A percentile compares a stretch with the other conserved stretches of the same genome.
Conservation (phyloP, 495 filamentous ascomycete genomes). For the Aspergillus baeticus region DNA sequence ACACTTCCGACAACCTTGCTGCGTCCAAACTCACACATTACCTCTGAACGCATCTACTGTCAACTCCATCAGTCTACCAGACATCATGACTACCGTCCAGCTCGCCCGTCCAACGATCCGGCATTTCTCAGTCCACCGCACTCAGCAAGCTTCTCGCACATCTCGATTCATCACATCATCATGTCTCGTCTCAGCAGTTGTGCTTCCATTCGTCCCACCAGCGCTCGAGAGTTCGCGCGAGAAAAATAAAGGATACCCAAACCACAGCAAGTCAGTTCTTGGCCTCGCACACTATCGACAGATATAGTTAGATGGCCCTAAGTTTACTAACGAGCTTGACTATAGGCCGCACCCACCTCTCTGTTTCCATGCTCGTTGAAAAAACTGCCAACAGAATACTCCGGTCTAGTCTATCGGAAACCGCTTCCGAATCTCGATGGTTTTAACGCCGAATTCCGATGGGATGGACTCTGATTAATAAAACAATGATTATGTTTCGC, state of each 20-base stretch:
- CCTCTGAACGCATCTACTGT: background rate
- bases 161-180: slow-evolving; percentile 40
- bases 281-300: background rate
- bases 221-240: slow-evolving; percentile 46
- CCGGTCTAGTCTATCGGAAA: slow-evolving; percentile 8
- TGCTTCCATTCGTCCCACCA: slow-evolving; percentile 46
- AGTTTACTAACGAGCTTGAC: background rate
- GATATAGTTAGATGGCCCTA: background rate
- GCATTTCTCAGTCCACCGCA: slow-evolving; percentile 45
- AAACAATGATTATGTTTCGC: slow-evolving; percentile 6
- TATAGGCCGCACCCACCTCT: slow-evolving; percentile 39
- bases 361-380: slow-evolving; percentile 45
- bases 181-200: slow-evolving; percentile 41
- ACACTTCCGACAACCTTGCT: background rate
- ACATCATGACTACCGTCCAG: slow-evolving; percentile 32
- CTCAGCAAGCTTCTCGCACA: slow-evolving; percentile 36
- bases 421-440: slow-evolving; percentile 2
- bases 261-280: slow-evolving; percentile 37
- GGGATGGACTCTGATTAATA: background rate
- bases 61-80: slow-evolving; percentile 7
- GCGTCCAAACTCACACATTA: background rate
- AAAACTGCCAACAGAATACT: slow-evolving; percentile 7
- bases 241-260: slow-evolving; percentile 33
- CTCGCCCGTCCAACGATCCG: slow-evolving; percentile 40
- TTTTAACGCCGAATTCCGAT: background rate